These are phyloP conservation scores for Astrothelium macrocarpum DNA, from an alignment of 495 filamentous ascomycete species.

Conservation along the genomic window DNA sequence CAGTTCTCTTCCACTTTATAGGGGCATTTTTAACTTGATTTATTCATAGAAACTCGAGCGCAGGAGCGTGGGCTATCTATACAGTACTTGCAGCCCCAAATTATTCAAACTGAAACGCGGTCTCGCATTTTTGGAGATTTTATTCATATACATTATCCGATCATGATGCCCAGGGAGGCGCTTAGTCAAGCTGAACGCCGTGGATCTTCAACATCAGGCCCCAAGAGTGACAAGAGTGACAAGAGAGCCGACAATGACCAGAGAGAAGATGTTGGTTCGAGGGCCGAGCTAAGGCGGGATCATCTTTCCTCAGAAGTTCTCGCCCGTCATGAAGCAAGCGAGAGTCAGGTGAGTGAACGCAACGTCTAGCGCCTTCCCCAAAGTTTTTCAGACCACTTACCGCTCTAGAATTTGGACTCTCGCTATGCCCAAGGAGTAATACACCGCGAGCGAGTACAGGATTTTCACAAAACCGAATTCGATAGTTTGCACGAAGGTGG, in stretches of 20 bases:
- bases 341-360: neutral
- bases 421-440: neutral
- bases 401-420: neutral
- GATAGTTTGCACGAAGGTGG: neutral
- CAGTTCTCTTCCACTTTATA: neutral
- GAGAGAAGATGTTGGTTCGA: neutral
- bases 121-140: neutral
- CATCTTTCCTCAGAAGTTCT: neutral
- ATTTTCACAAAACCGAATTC: neutral
- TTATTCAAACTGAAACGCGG: neutral
- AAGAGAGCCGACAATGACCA: neutral
- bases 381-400: neutral
- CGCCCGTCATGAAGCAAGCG: neutral
- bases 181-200: neutral
- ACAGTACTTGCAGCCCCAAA: neutral
- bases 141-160: neutral
- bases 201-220: neutral
- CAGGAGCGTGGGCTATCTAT: neutral
- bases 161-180: neutral
- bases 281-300: neutral
- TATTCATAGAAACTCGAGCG: neutral
- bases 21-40: neutral
- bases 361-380: no score
- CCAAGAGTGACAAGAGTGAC: no score
- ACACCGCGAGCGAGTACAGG: neutral